These are phyloP conservation scores for Scedosporium minutisporum DNA, from an alignment of 2,329 filamentous ascomycete species.

Conservation along the genomic window DNA sequence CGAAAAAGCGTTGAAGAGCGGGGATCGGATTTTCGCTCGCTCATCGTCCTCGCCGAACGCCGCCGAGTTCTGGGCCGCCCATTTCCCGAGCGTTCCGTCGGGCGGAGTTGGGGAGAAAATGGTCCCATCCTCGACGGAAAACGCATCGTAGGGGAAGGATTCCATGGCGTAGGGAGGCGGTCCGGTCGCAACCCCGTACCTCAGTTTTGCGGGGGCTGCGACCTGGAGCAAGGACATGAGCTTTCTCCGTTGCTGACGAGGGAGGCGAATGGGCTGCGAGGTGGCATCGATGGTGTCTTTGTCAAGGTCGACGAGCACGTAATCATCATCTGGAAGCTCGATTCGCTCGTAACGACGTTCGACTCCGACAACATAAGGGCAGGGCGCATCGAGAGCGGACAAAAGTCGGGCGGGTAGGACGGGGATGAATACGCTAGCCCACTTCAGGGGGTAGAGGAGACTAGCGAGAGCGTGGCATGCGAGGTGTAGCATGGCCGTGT, in stretches of 20 bases:
- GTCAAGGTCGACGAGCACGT: slow-evolving; percentile 88
- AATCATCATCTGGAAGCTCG: slow-evolving; percentile 87
- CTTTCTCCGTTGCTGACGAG: slow-evolving; percentile 83
- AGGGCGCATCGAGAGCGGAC: slow-evolving; percentile 86
- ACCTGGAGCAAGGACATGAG: slow-evolving; percentile 78
- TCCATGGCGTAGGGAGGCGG: slow-evolving; percentile 90
- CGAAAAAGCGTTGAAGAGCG: slow-evolving; percentile 86
- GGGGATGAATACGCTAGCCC: slow-evolving; percentile 91
- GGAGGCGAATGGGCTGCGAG: slow-evolving; percentile 64
- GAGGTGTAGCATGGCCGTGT: slow-evolving; percentile 91
- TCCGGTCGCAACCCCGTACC: slow-evolving; percentile 77
- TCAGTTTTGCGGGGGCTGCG: slow-evolving; percentile 80
- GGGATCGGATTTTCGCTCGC: slow-evolving; percentile 38
- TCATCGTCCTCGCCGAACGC: slow-evolving; percentile 64
- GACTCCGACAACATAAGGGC: slow-evolving; percentile 93
- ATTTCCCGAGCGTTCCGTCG: slow-evolving; percentile 68
- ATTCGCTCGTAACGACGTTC: slow-evolving; percentile 83
- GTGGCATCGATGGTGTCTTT: slow-evolving; percentile 84
- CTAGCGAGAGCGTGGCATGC: slow-evolving; percentile 80
- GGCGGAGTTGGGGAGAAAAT: slow-evolving; percentile 66
- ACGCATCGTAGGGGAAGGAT: slow-evolving; percentile 82
- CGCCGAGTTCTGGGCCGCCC: slow-evolving; percentile 81
- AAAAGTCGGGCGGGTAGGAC: slow-evolving; percentile 79
- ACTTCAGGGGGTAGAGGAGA: slow-evolving; percentile 81
- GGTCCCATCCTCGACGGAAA: slow-evolving; percentile 74